Conservation (phyloP, 2,329 filamentous ascomycete species). For the Ustulina deusta region DNA sequence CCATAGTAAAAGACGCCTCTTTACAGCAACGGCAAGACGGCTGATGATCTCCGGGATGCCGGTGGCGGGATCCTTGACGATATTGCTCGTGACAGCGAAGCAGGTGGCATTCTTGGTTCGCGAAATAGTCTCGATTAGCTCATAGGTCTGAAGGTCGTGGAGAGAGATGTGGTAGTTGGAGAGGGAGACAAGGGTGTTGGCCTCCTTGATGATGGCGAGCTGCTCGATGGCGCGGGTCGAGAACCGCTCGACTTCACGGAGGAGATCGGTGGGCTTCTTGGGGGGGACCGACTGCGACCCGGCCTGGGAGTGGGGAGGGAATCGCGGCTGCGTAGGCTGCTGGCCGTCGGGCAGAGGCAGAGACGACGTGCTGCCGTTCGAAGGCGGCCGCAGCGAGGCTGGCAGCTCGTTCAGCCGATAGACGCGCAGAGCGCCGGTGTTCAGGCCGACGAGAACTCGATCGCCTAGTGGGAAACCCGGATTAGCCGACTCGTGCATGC, state of each 20-base stretch:
- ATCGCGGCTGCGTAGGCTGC: constrained; percentile 17
- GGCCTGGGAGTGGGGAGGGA: constrained; percentile 26
- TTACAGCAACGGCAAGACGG: constrained; percentile 89
- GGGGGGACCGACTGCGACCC: constrained; percentile 39
- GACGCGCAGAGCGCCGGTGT: constrained; percentile 87
- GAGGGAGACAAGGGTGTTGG: constrained; percentile 88
- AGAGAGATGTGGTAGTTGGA: constrained; percentile 91
- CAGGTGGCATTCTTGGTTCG: constrained; percentile 89
- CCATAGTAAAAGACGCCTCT: constrained; percentile 90
- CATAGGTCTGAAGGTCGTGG: constrained; percentile 88
- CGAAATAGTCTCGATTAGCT: constrained; percentile 80
- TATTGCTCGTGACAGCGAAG: constrained; percentile 95
- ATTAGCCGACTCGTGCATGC: constrained; percentile 10
- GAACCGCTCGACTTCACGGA: constrained; percentile 95
- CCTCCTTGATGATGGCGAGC: constrained; percentile 94
- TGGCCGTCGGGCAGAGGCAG: constrained; percentile 19
- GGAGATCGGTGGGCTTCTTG: constrained; percentile 77
- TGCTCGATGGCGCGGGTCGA: constrained; percentile 91
- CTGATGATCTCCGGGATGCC: constrained; percentile 95
- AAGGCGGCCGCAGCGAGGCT: constrained; percentile 45
- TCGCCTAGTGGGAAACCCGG: constrained; percentile 70
- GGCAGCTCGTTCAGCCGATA: constrained; percentile 85
- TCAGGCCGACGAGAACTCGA: constrained; percentile 89
- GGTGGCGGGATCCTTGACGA: constrained; percentile 87
- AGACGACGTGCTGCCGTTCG: constrained; percentile 53